Percentiles rank a stretch among this genome's conserved stretches.
phyloP scores from a whole-genome alignment of 75 land plant genomes.

The Sequoia sempervirens region DNA sequence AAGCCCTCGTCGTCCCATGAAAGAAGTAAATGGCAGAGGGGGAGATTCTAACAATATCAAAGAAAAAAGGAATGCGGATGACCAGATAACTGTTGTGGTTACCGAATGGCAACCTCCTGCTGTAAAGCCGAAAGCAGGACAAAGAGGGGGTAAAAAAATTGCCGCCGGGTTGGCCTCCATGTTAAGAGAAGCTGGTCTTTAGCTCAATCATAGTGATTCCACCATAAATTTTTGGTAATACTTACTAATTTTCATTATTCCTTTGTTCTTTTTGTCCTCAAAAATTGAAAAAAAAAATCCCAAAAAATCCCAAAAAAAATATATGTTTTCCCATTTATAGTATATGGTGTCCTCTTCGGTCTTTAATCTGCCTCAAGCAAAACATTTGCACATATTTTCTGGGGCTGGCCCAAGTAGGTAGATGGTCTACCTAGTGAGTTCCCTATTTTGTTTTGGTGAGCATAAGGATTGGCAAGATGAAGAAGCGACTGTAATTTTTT shows the following conservation, averaged over 20 bases:
- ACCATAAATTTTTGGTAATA: conserved; percentile 7
- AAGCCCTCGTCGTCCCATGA: not conserved
- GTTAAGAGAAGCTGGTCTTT: conserved; percentile 26
- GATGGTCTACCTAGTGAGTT: not conserved
- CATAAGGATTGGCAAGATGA: not conserved
- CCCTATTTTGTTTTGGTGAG: conserved; percentile 11
- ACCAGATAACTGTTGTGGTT: conserved; percentile 17
- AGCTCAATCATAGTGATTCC: not conserved
- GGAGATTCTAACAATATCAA: not conserved
- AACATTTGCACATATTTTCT: not conserved
- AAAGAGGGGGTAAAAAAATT: conserved; percentile 24
- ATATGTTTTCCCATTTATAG: not conserved
- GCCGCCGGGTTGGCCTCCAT: conserved; percentile 54
- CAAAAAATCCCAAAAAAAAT: not conserved
- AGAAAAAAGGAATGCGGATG: conserved; percentile 5
- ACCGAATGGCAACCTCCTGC: conserved; percentile 44
- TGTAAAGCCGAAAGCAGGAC: conserved; percentile 28
- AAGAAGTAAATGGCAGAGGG: not conserved
- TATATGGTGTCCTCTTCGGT: conserved; percentile 8
- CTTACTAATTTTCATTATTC: not conserved
- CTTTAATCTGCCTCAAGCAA: conserved; percentile 5
- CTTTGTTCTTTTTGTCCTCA: not conserved
- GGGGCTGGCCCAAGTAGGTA: not conserved
- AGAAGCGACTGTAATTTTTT: conserved; percentile 14
- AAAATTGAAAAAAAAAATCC: not conserved